Evolutionary conservation across 2,329 filamentous ascomycete species (phyloP), one percentile per base, ranked within the genome.

Genomic region (Fusarium oligoseptatum): DNA sequence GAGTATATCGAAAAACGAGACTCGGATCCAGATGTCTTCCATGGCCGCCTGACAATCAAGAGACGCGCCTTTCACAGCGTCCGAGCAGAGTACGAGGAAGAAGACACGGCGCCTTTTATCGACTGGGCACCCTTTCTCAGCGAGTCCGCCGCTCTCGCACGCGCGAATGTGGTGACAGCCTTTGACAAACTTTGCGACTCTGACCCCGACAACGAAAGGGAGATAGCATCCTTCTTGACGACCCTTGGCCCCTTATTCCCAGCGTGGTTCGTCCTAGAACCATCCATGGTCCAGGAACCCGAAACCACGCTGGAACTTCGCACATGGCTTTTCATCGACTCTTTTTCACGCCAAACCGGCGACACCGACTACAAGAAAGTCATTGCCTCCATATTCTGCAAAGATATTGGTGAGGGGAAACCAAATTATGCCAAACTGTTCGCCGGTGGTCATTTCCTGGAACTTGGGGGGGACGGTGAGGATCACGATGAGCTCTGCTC

Each of bases 281-380:
- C 70, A 3, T 55, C 68, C 15, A 60, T 70, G 37, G 63, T 70
- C 6, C 60, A 68, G 37, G 58, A 75, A 14, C 72, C 73, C 15
- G 45, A 79, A 4, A 68, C 83, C 9, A 81, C 81, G 3, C 72
- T 86, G 27, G 75, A 81, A 5, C 80, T 86, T 29, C 84, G 85
- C 50, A 85, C 83, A 0, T 80, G 81, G 58, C 74, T 77, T 41
- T 73, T 82, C 50, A 80, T 86, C 22, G 78, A 81, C 48, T 55
- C 39, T 2, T 67, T 84, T 2, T 76, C 76, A 7, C 52, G 29
- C 1, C 55, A 61, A 7, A 60, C 55, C 0, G 34, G 36, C 4
- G 66, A 77, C 6, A 66, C 36, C 4, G 65, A 77, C 37, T 66
- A 73, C 17, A 68, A 64, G 6, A 64, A 73, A 2, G 61, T 76